phyloP scores from a whole-genome alignment of 2,329 filamentous ascomycete genomes.

The Fusarium sp. region DNA sequence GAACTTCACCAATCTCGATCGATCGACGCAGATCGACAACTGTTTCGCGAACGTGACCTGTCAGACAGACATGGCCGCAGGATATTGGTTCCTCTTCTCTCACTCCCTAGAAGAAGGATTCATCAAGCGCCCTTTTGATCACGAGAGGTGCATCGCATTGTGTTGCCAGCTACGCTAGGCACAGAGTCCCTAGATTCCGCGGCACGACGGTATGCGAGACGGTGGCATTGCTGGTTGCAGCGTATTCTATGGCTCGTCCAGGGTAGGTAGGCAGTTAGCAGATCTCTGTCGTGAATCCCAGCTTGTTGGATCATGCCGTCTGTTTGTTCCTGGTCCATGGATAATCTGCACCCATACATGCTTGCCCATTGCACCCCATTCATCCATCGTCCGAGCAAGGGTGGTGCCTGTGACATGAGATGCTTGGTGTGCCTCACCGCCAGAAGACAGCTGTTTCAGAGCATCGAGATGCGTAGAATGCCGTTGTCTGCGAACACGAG shows the following conservation, averaged over 20 bases:
- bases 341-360: not conserved
- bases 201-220: not conserved
- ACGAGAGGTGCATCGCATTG: constrained; percentile 22
- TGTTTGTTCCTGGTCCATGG: not conserved
- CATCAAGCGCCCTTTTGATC: constrained; percentile 13
- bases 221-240: not conserved
- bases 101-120: not conserved
- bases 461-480: constrained; percentile 27
- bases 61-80: constrained; percentile 24
- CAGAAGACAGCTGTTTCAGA: constrained; percentile 35
- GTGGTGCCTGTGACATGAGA: constrained; percentile 5
- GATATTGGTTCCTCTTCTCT: constrained; percentile 17
- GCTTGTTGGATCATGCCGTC: not conserved
- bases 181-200: constrained; percentile 20
- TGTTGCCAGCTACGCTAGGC: constrained; percentile 18
- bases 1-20: constrained; percentile 38
- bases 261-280: constrained; percentile 10
- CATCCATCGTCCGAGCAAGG: constrained; percentile 16
- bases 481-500: not conserved
- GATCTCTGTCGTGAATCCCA: not conserved
- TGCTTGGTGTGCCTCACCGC: constrained; percentile 25
- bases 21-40: constrained; percentile 37
- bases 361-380: not conserved
- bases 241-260: not conserved
- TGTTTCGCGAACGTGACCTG: constrained; percentile 27